Conservation (phyloP, 2,329 filamentous ascomycete species). For the Colletotrichum cereale region DNA sequence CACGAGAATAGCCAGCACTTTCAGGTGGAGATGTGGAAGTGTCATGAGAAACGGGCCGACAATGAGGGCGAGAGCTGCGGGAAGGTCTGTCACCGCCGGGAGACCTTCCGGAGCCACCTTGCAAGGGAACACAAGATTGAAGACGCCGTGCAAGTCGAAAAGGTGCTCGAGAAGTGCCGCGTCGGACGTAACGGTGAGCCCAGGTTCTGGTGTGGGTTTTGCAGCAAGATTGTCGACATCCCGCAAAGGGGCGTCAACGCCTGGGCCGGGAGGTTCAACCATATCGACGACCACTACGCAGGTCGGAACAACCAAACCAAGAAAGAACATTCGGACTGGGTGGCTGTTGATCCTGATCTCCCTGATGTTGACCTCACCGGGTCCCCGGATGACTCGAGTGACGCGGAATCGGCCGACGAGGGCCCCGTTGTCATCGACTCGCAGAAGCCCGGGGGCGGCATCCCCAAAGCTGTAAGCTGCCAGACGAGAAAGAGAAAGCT, state of each 20-base stretch:
- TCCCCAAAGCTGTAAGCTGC: not conserved
- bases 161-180: constrained; percentile 64
- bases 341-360: constrained; percentile 49
- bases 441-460: not conserved
- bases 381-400: constrained; percentile 22
- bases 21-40: constrained; percentile 79
- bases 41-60: constrained; percentile 57
- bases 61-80: constrained; percentile 59
- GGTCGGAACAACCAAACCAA: constrained; percentile 57
- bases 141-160: constrained; percentile 51
- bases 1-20: constrained; percentile 87
- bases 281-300: constrained; percentile 81
- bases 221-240: constrained; percentile 67
- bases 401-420: constrained; percentile 21
- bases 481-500: constrained; percentile 18
- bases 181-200: constrained; percentile 74
- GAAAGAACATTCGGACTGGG: constrained; percentile 69
- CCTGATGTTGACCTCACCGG: constrained; percentile 23
- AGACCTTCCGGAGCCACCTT: constrained; percentile 74
- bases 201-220: constrained; percentile 92
- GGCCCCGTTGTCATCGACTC: not conserved
- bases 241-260: constrained; percentile 63
- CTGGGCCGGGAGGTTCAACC: constrained; percentile 71
- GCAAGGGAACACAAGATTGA: constrained; percentile 59
- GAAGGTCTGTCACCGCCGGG: constrained; percentile 68